A percentile compares a stretch with the other conserved stretches of the same genome.
Evolutionary conservation across 108 stramenopile species (phyloP).

Genomic region (Pseudonitzschia multiseries): DNA sequence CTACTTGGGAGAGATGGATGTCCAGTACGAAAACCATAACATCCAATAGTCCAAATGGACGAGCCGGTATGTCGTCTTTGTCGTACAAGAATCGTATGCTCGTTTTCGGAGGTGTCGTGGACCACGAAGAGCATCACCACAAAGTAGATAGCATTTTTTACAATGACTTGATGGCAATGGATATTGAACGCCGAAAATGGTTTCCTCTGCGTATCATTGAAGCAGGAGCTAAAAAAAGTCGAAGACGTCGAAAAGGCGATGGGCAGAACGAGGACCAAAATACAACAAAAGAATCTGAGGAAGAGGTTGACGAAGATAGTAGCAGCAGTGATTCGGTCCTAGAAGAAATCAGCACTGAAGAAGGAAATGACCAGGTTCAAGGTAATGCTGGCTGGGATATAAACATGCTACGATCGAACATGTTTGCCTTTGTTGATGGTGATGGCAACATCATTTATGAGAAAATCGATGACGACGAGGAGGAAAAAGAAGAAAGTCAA

Average conservation of each 20-base stretch:
- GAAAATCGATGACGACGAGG: slow-evolving; percentile 58
- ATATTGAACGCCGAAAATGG: slow-evolving; percentile 85
- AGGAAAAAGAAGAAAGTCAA: slow-evolving; percentile 24
- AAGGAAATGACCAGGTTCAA: slow-evolving; percentile 41
- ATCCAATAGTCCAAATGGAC: slow-evolving; percentile 46
- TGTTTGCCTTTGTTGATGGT: slow-evolving; percentile 88
- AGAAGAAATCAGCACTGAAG: slow-evolving; percentile 41
- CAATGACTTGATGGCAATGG: slow-evolving; percentile 83
- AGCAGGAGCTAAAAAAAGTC: slow-evolving; percentile 37
- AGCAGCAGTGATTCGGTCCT: slow-evolving; percentile 29
- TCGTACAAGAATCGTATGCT: slow-evolving; percentile 67
- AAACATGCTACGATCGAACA: slow-evolving; percentile 77
- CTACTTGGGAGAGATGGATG: slow-evolving; percentile 81
- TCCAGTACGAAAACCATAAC: slow-evolving; percentile 52
- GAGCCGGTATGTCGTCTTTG: slow-evolving; percentile 70
- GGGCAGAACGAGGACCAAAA: slow-evolving; percentile 26
- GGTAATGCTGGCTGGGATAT: slow-evolving; percentile 74
- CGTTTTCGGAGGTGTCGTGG: slow-evolving; percentile 85
- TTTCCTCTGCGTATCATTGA: slow-evolving; percentile 69
- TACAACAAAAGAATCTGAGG: slow-evolving; percentile 7
- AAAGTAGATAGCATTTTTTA: slow-evolving; percentile 80
- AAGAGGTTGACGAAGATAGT: slow-evolving; percentile 25
- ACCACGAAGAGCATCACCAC: slow-evolving; percentile 78
- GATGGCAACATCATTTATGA: slow-evolving; percentile 88
- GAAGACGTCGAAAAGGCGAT: slow-evolving; percentile 32